A percentile compares a stretch with the other conserved stretches of the same genome.
Evolutionary conservation across 1,284 basidiomycete species (phyloP).

Genomic region (Grifola frondosa): DNA sequence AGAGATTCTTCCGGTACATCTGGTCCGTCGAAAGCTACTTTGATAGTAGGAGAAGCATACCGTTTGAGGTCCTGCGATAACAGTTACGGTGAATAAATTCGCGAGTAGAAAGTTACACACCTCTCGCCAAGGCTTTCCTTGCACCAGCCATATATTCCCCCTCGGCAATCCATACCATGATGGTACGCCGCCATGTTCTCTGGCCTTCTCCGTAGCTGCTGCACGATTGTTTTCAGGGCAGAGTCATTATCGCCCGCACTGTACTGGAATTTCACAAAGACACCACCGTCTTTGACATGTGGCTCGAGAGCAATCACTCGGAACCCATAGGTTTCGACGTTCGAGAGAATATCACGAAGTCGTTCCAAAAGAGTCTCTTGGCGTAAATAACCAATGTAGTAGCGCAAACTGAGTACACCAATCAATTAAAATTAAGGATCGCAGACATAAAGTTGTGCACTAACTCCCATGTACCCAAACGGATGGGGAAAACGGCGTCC

Average conservation of each 20-base stretch:
- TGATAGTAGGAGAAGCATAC: conserved; percentile 72
- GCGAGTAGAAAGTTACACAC: conserved; percentile 40
- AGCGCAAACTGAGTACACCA: conserved; percentile 47
- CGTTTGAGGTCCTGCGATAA: conserved; percentile 75
- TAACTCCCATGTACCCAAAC: conserved; percentile 52
- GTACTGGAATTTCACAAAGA: conserved; percentile 82
- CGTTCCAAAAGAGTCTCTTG: conserved; percentile 52
- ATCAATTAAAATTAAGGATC: conserved; percentile 7
- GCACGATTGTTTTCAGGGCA: conserved; percentile 50
- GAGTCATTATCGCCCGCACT: conserved; percentile 38
- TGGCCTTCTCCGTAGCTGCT: conserved; percentile 41
- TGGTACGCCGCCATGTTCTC: conserved; percentile 55
- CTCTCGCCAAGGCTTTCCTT: conserved; percentile 83
- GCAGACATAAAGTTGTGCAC: conserved; percentile 20
- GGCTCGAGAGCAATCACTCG: conserved; percentile 57
- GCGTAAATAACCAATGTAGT: conserved; percentile 57
- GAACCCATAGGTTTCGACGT: conserved; percentile 55
- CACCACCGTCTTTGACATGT: conserved; percentile 79
- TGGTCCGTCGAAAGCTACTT: conserved; percentile 84
- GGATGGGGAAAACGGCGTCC: conserved; percentile 58
- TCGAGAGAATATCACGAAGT: conserved; percentile 49
- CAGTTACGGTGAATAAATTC: neutral
- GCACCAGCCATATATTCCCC: conserved; percentile 76
- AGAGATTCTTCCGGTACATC: conserved; percentile 79
- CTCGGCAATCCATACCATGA: conserved; percentile 58